phyloP scores from a whole-genome alignment of 352 stramenopile species.

The Phytophthora niederhauseri region DNA sequence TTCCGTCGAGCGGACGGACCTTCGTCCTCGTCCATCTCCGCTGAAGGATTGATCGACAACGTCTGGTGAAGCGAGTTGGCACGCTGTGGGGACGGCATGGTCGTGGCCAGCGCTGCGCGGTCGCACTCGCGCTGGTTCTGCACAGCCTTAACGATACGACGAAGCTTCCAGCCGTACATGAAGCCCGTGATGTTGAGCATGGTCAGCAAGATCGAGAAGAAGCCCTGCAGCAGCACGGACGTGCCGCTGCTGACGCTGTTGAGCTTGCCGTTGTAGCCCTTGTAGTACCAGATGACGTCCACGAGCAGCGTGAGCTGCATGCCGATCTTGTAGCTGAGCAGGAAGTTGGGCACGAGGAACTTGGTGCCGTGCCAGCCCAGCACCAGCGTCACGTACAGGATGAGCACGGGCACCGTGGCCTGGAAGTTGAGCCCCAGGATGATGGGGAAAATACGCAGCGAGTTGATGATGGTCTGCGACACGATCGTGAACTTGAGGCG shows the following conservation, averaged over 20 bases:
- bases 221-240: conserved; percentile 85
- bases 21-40: conserved; percentile 49
- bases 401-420: conserved; percentile 81
- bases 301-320: conserved; percentile 88
- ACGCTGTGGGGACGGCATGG: conserved; percentile 64
- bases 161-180: conserved; percentile 89
- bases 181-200: conserved; percentile 80
- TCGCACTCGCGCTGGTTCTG: conserved; percentile 83
- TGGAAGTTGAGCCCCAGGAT: conserved; percentile 87
- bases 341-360: conserved; percentile 84
- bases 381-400: conserved; percentile 88
- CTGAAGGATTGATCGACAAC: conserved; percentile 61
- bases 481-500: conserved; percentile 90
- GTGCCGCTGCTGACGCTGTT: conserved; percentile 78
- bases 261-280: conserved; percentile 89
- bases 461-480: conserved; percentile 83
- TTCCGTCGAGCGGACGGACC: conserved; percentile 45
- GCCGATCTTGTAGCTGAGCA: conserved; percentile 90
- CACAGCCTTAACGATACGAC: conserved; percentile 86
- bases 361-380: conserved; percentile 91
- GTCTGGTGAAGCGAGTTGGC: conserved; percentile 59
- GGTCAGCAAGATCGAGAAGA: conserved; percentile 84
- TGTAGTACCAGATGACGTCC: conserved; percentile 88
- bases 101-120: conserved; percentile 76
- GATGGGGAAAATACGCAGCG: conserved; percentile 86